These are phyloP conservation scores for Magnusiomyces tetraspermus DNA, from an alignment of 1,139 yeast genomes.

Conservation along the genomic window DNA sequence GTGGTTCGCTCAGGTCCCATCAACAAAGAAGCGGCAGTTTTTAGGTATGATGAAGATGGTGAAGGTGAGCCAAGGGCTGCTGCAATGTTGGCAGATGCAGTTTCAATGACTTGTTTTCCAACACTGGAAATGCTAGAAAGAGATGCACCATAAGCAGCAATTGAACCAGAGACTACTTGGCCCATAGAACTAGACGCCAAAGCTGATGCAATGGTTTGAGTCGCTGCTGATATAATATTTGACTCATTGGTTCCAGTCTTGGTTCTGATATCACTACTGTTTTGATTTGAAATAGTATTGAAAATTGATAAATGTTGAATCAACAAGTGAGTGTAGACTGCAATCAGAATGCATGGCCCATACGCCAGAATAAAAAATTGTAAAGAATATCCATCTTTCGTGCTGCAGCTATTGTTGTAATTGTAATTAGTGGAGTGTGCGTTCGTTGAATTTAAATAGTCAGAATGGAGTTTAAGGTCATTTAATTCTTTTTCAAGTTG, in stretches of 20 bases:
- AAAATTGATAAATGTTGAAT: slow-evolving; percentile 79
- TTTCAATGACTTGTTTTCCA: background rate
- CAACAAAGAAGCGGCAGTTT: background rate
- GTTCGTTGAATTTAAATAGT: background rate
- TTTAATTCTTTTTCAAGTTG: background rate
- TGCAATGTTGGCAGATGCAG: background rate
- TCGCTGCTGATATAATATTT: background rate
- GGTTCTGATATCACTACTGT: background rate
- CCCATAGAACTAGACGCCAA: background rate
- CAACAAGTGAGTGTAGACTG: slow-evolving; percentile 88
- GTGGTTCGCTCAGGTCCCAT: background rate
- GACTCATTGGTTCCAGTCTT: background rate
- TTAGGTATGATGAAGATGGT: background rate
- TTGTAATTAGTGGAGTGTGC: background rate
- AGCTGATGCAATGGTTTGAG: background rate
- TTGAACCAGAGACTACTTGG: background rate
- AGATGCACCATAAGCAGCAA: background rate
- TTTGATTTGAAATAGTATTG: slow-evolving; percentile 1
- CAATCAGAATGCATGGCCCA: slow-evolving; percentile 87
- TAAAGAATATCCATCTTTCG: too few species aligned
- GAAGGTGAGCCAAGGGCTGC: background rate
- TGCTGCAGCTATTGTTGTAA: too few species aligned
- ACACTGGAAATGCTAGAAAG: background rate
- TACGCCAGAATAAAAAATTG: slow-evolving; percentile 62
- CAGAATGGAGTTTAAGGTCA: background rate